These are phyloP conservation scores for Otatea glauca DNA, from an alignment of 176 grass and related monocot species.

Conservation along the genomic window DNA sequence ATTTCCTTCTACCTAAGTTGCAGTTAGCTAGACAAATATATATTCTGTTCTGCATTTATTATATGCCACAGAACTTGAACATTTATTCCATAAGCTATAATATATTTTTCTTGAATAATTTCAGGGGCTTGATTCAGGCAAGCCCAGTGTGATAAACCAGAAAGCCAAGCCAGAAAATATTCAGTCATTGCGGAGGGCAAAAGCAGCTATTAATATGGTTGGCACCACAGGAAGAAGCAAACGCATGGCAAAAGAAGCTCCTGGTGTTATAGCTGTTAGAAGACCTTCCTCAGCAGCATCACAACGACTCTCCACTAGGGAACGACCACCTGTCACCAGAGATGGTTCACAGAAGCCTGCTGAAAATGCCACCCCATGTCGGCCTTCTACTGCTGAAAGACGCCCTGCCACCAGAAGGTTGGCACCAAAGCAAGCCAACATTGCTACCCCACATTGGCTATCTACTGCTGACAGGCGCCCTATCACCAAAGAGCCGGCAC, in stretches of 20 bases:
- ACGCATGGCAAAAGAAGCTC: constrained; percentile 30
- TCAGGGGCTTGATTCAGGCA: constrained; percentile 47
- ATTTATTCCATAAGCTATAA: constrained; percentile 40
- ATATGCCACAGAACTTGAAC: constrained; percentile 2
- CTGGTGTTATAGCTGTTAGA: constrained; percentile 41
- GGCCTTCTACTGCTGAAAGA: constrained; percentile 47
- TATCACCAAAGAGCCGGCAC: constrained; percentile 41
- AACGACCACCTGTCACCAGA: constrained; percentile 35
- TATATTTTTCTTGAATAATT: constrained; percentile 43
- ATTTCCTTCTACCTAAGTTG: constrained; percentile 4
- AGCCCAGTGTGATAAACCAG: constrained; percentile 40
- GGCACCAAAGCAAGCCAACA: constrained; percentile 49
- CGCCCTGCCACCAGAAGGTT: constrained; percentile 28
- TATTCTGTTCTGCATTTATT: constrained; percentile 12
- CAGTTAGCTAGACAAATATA: neutral
- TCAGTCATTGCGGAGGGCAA: constrained; percentile 49
- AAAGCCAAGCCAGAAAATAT: constrained; percentile 51
- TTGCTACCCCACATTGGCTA: constrained; percentile 34
- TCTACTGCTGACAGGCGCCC: constrained; percentile 38
- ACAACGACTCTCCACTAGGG: constrained; percentile 40
- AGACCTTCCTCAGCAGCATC: constrained; percentile 54
- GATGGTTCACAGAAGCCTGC: constrained; percentile 40
- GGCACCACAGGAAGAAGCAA: constrained; percentile 36
- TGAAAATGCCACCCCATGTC: constrained; percentile 38
- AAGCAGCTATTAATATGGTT: constrained; percentile 42